Base-by-base conservation (phyloP, 768 basidiomycete genomes). In the Russula sp. region DNA sequence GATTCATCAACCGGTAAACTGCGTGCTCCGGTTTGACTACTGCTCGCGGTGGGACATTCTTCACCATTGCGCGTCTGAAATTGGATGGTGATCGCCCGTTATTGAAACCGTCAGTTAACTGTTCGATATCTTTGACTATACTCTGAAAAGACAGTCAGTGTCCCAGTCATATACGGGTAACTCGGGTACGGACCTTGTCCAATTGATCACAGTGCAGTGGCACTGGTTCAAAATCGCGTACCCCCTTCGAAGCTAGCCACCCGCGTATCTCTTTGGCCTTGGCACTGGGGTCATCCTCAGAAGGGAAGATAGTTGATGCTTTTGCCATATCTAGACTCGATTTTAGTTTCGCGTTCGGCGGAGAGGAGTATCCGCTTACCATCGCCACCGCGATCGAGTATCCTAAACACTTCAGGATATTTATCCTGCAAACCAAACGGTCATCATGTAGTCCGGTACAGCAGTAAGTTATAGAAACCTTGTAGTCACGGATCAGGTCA, bases 21-120 rank as follows among this genome's bases (percentile, higher is more conserved):
- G 94, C 87, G 76, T 98, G 94, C 1, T 87, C 78, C 10, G 97
- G 97, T 73, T 98, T 98, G 65, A 98, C 81, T 6, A 98, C 87
- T 7, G 93, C 94, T 71, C 93, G 89, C 13, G 93, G 85, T 5
- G 96, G 96, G 44, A 98, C 95, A 24, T 87, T 87, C 73, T 94
- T 93, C 63, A 98, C 90, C n/a, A 93, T 84, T 1, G 89, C 94
- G 69, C 90, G 92, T 80, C 94, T 97, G 76, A 96, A 89, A 10
- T 81, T 79, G 2, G 81, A 77, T 1, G 80, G 71, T 1, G 83
- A 80, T 72, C 86, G 89, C 72, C 77, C 83, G 38, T 79, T 78
- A 48, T 81, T 86, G 69, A 92, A 80, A 10, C 72, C 72, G 71
- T 95, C 88, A 0, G 91, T 90, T 7, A 91, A 76, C 58, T 80